Base-by-base conservation (phyloP, 2,329 filamentous ascomycete genomes). In the Fusarium marasasianum region DNA sequence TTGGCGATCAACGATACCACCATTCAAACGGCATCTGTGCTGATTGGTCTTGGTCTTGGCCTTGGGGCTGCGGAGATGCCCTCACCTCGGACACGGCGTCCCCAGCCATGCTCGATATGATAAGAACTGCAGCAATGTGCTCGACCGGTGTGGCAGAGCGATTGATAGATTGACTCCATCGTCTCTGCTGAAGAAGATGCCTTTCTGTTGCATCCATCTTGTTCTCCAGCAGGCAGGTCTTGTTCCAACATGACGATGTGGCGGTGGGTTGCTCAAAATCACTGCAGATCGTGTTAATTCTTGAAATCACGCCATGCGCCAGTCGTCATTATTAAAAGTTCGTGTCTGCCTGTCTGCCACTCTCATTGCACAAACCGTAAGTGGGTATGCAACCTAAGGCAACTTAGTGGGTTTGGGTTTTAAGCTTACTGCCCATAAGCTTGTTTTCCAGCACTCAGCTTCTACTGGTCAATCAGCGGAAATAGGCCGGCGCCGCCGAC, bases 401-500 rank as follows among this genome's bases (percentile, higher is more conserved):
- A 15, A 2, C 18, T 24, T 51, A 66, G 37, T 38, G 13, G 45
- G 24, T 59, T 57, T 44, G n/a, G 37, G 44, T 53, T 70, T 70
- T 70, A 70, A 70, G 67, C 67, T 70, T 70, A 70, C 67, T 47
- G 50, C 6, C n/a, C 33, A 50, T 69, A 70, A 70, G 67, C 66
- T 70, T 70, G 67, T 70, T 65, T 70, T 70, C n/a, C 10, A n/a
- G 24, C 43, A 22, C 38, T 57, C 18, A 58, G 66, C 64, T 69
- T 63, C 56, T 55, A 69, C 66, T 69, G 66, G 65, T 44, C 20
- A 29, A n/a, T 38, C 15, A 55, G 38, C 48, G 43, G 65, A 37
- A 69, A 69, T 55, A 63, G 33, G 24, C 55, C 56, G 65, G 64
- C 48, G 37, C 57, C 66, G 20, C 50, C 66, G 33, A 54, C 66